Evolutionary conservation across 116 monocot species (phyloP), one percentile per base, ranked within the genome.

Genomic region (Dioscorea cayenensis): DNA sequence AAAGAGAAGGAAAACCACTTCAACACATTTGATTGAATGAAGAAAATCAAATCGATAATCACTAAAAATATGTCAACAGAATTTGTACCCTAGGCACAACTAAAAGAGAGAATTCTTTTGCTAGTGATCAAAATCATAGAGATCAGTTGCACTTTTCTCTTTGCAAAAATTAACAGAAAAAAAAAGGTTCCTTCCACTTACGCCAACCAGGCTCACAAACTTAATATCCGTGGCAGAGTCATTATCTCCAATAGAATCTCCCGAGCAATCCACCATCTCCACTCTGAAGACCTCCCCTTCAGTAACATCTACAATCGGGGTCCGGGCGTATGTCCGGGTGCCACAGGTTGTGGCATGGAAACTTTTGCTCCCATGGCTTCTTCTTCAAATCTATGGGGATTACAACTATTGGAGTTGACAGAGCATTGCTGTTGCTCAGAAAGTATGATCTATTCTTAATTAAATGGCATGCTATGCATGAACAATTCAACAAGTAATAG

Each of bases 251-350:
- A 94, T 49, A 12, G 51, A 51, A 11, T 87, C 94, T 3, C 90
- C 94, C 5, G 81, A 81, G 79, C 90, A 83, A 77, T 94, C 94
- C 14, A 94, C 75, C 90, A 89, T 89, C 83, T 94, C 90, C 4
- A 90, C 79, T 2, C 87, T 81, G 71, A 94, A 90, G 18, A 89
- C 12, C 50, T 94, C 94, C 14, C 87, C 87, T 28, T 78, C 81
- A 0, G 13, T 72, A 12, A 90, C 90, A 20, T 86, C 85, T 4
- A 85, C 87, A 10, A 90, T 83, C 0, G 87, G 74, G 14, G 90
- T n/a, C n/a, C n/a, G n/a, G n/a, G n/a, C n/a, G 94, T 58, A 94
- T 90, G 51, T 79, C 73, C 5, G 85, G 94, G 51, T 90, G 94
- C 94, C 94, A 94, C 2, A 90, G 82, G 73, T 90, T 94, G 72